Base-by-base conservation (phyloP, 2,329 filamentous ascomycete species). In the Remersonia thermophila region DNA sequence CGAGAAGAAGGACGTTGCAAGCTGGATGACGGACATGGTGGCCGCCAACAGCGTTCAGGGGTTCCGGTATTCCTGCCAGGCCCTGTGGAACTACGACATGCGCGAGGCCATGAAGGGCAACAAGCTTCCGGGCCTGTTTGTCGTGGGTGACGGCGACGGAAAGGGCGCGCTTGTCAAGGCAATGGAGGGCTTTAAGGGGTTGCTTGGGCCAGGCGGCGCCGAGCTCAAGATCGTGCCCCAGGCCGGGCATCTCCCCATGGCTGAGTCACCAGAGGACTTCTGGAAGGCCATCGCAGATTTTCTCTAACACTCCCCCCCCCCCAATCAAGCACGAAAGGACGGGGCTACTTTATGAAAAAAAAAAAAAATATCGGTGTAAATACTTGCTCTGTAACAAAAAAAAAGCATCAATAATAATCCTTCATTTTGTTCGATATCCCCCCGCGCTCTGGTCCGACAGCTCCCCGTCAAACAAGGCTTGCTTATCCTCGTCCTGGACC, bases 191-290 rank as follows among this genome's bases (percentile, higher is more conserved):
- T 84, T 87, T 68, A 73, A 67, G 37, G 65, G 58, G 0, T 54
- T 61, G 13, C 55, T 84, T 29, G 77, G 79, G 0, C 55, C 61
- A 8, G 53, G 56, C 0, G 72, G 69, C 0, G 69, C 68, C 0
- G 66, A 73, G 40, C 67, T 86, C 45, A 73, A 69, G 53, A 57
- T 81, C 39, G 71, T 93, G 8, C 71, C 81, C 0, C 62, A 68
- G 7, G 76, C 83, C 0, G 85, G 85, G 0, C 85, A 93, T 61
- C 58, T 93, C 50, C 85, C 85, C 0, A 93, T 93, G 83, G 77
- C 77, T 32, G 85, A 93, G 59, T 71, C 74, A 46, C 77, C 82
- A 0, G 59, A 65, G 38, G 74, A 67, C 3, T 86, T 87, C 53
- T 78, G 78, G 53, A 61, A 69, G 18, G 72, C 73, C 31, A 63